These are phyloP conservation scores for Silene latifolia DNA, from an alignment of 148 eudicot genomes.

Conservation along the genomic window DNA sequence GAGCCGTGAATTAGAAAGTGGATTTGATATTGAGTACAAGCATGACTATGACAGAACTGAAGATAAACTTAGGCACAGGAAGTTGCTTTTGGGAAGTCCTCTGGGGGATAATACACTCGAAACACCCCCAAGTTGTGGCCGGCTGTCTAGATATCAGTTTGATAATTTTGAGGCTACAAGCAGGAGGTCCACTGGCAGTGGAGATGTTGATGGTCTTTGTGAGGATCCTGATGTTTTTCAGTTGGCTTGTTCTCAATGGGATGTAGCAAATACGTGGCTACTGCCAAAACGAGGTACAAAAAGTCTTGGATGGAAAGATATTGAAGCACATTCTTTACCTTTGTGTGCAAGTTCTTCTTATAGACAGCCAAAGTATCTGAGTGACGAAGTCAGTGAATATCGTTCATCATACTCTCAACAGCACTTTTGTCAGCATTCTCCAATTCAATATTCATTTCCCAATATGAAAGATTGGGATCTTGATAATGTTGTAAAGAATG, in stretches of 20 bases:
- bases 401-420: conserved; percentile 24
- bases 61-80: conserved; percentile 16
- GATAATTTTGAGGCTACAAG: conserved; percentile 26
- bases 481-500: conserved; percentile 6
- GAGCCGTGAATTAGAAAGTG: conserved; percentile 17
- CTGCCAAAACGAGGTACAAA: conserved; percentile 15
- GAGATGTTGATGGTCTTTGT: conserved; percentile 28
- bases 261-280: conserved; percentile 24
- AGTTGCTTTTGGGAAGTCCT: conserved; percentile 35
- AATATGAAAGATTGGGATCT: conserved; percentile 24
- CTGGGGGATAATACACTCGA: conserved; percentile 31
- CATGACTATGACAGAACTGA: conserved; percentile 17
- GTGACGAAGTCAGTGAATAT: conserved; percentile 12
- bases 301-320: conserved; percentile 25
- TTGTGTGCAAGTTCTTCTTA: conserved; percentile 9
- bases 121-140: conserved; percentile 29
- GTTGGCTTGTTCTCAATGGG: conserved; percentile 23
- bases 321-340: conserved; percentile 21
- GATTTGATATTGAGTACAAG: conserved; percentile 20
- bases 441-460: conserved; percentile 28
- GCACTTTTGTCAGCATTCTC: conserved; percentile 27
- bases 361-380: conserved; percentile 21
- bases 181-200: conserved; percentile 24
- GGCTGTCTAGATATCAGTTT: conserved; percentile 29
- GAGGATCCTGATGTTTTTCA: conserved; percentile 11